Evolutionary conservation across 108 stramenopile species (phyloP).

Genomic region (Chaetoceros muelleri): DNA sequence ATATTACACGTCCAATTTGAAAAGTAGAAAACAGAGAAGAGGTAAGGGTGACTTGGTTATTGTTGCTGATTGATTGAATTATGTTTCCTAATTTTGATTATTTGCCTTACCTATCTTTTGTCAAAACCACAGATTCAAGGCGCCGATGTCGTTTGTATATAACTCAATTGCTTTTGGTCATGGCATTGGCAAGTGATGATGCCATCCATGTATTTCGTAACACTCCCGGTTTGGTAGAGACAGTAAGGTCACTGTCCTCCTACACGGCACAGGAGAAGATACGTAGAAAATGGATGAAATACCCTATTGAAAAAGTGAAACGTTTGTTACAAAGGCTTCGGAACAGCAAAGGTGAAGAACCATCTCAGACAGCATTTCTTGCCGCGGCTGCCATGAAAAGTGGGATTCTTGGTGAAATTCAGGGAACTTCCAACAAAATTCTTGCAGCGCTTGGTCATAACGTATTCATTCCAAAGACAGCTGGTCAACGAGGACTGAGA

Average conservation of each 20-base stretch:
- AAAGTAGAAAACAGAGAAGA: constrained; percentile 17
- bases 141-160: constrained; percentile 63
- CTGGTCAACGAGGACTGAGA: constrained; percentile 23
- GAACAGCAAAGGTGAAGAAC: background rate
- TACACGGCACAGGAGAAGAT: constrained; percentile 15
- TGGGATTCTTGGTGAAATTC: constrained; percentile 10
- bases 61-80: background rate
- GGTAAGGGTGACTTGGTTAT: constrained; percentile 4
- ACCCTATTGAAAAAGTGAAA: constrained; percentile 25
- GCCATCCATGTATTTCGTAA: constrained; percentile 51
- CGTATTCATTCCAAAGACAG: constrained; percentile 20
- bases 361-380: background rate
- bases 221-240: constrained; percentile 49
- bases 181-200: constrained; percentile 68
- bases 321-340: background rate
- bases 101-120: background rate
- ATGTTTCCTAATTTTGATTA: background rate
- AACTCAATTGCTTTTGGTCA: constrained; percentile 56
- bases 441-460: constrained; percentile 34
- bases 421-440: constrained; percentile 26
- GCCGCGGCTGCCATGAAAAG: background rate
- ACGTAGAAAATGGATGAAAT: constrained; percentile 36
- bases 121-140: constrained; percentile 32
- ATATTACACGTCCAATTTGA: constrained; percentile 12
- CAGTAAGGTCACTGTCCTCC: constrained; percentile 48